Conservation (phyloP, 306 rosid species). For the Vachellia pachyceras region DNA sequence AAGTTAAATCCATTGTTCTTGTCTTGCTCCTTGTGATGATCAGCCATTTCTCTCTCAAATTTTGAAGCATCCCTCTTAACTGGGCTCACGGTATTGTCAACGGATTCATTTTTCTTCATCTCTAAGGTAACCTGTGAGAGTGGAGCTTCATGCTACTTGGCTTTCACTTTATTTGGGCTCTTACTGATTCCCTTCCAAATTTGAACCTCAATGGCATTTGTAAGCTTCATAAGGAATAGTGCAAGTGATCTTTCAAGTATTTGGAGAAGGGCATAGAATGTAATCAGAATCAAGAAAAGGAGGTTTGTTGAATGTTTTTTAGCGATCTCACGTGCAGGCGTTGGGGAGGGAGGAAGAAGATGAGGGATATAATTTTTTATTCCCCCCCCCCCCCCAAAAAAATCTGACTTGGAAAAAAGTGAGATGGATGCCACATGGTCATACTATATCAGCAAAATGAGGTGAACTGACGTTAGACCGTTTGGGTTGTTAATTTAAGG, state of each 20-base stretch:
- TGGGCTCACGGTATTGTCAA: conserved; percentile 74
- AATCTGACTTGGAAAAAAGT: no score
- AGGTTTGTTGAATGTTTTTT: no score
- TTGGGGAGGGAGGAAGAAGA: no score
- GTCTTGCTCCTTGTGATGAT: conserved; percentile 19
- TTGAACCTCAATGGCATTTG: conserved; percentile 28
- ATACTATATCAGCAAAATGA: no score
- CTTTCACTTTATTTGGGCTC: conserved; percentile 29
- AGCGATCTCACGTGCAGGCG: no score
- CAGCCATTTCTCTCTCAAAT: conserved; percentile 46
- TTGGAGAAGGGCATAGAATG: conserved; percentile 61
- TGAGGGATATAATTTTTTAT: no score
- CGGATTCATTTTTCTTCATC: conserved; percentile 68
- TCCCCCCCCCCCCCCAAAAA: no score
- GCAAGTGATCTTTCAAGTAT: conserved; percentile 33
- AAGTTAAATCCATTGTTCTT: conserved; percentile 46
- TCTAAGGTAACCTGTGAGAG: conserved; percentile 62
- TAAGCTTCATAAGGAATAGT: conserved; percentile 39
- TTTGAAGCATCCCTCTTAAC: conserved; percentile 42
- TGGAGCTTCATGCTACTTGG: conserved; percentile 50
- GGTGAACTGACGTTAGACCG: no score
- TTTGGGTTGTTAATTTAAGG: no score
- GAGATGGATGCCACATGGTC: no score
- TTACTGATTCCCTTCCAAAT: conserved; percentile 30
- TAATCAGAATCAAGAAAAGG: conserved; percentile 57